Conservation (phyloP, 257 asterid genomes). For the Solanum medicagineum region DNA sequence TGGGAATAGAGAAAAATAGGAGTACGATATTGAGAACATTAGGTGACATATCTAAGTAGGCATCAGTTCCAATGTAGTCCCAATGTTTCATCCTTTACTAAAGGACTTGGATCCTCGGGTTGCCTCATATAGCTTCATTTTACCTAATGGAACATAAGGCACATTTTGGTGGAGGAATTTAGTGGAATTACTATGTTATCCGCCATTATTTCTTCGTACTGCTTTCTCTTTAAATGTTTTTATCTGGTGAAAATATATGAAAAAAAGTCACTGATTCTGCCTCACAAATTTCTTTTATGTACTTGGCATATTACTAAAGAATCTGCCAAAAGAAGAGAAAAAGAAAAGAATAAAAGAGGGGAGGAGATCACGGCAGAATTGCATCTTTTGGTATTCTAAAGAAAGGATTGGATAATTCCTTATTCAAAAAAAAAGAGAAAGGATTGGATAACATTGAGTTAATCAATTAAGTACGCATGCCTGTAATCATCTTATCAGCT, state of each 20-base stretch:
- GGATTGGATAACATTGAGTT: neutral
- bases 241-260: neutral
- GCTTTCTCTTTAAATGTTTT: neutral
- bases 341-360: neutral
- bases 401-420: neutral
- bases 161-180: constrained; percentile 1
- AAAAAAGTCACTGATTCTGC: neutral
- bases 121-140: neutral
- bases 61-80: neutral
- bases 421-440: neutral
- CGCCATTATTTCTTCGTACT: neutral
- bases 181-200: neutral
- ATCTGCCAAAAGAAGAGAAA: neutral
- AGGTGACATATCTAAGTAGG: neutral
- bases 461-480: neutral
- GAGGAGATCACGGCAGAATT: neutral
- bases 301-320: neutral
- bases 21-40: constrained; percentile 16
- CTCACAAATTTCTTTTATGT: neutral
- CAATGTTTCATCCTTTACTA: neutral
- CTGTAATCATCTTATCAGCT: neutral
- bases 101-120: neutral
- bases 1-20: constrained; percentile 18
- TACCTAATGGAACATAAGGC: constrained; percentile 2
- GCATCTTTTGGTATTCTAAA: neutral